Percentiles rank a stretch among this genome's conserved stretches.
Conservation (phyloP, 2,329 filamentous ascomycete genomes). For the Passalora sequoiae region DNA sequence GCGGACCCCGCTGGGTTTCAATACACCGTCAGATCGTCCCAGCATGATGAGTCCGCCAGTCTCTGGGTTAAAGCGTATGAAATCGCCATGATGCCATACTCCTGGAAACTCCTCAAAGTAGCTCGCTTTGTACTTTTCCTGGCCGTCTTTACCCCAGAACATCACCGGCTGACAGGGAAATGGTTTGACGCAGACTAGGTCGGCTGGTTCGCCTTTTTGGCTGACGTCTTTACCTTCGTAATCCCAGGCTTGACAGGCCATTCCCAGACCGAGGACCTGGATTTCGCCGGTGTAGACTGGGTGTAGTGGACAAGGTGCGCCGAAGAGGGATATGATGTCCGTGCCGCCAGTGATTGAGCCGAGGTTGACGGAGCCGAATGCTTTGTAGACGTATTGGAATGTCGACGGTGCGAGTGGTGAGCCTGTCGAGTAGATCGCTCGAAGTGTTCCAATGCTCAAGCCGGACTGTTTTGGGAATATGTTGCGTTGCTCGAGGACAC, state of each 20-base stretch:
- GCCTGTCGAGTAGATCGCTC: conserved; percentile 89
- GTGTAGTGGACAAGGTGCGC: conserved; percentile 62
- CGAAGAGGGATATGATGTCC: conserved; percentile 94
- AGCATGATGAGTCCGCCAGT: conserved; percentile 85
- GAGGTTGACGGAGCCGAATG: conserved; percentile 81
- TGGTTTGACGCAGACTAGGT: conserved; percentile 77
- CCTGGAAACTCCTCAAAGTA: conserved; percentile 82
- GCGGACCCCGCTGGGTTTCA: conserved; percentile 86
- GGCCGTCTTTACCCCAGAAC: conserved; percentile 73
- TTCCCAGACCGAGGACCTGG: conserved; percentile 46
- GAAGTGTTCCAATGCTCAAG: conserved; percentile 55
- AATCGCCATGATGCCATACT: conserved; percentile 94
- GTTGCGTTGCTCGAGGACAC: conserved; percentile 74
- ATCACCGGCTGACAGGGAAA: conserved; percentile 89
- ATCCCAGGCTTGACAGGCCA: conserved; percentile 48
- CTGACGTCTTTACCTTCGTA: conserved; percentile 55
- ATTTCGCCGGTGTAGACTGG: conserved; percentile 50
- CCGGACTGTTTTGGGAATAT: conserved; percentile 55
- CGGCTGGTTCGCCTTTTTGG: conserved; percentile 65
- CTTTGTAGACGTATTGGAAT: conserved; percentile 80
- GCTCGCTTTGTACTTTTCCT: conserved; percentile 70
- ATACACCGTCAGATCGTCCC: conserved; percentile 82
- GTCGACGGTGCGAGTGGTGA: conserved; percentile 89
- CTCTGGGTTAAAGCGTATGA: conserved; percentile 64
- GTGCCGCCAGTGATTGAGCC: conserved; percentile 93